Percentiles rank a stretch among this genome's conserved stretches.
phyloP scores from a whole-genome alignment of 108 stramenopile species.

The Epipyxis sp. region DNA sequence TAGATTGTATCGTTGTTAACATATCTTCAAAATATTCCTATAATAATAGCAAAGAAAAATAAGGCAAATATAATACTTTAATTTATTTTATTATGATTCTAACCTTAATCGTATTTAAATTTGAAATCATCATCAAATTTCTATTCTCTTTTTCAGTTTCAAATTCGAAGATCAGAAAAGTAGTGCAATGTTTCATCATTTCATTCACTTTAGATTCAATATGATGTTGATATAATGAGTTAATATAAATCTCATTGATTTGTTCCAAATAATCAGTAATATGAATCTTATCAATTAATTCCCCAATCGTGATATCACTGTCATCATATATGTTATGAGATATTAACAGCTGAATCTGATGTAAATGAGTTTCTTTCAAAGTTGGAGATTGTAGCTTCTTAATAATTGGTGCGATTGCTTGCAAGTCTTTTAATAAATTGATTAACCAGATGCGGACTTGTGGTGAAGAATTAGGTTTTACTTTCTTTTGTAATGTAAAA shows the following conservation, averaged over 20 bases:
- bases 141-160: neutral
- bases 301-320: neutral
- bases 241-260: neutral
- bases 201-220: neutral
- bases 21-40: no score
- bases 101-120: no score
- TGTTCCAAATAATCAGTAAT: neutral
- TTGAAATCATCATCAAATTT: neutral
- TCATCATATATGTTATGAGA: no score
- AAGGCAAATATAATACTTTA: no score
- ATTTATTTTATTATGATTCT: no score
- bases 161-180: neutral
- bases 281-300: neutral
- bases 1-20: no score
- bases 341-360: slow-evolving; percentile 4
- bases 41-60: no score
- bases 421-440: no score
- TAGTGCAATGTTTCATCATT: neutral
- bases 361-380: neutral
- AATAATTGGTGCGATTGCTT: slow-evolving; percentile 13
- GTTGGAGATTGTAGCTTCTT: slow-evolving; percentile 18
- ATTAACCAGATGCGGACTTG: no score
- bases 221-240: neutral
- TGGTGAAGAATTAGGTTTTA: no score
- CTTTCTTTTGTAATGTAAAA: no score